Evolutionary conservation across 2,329 filamentous ascomycete genomes (phyloP), one percentile per base, ranked within the genome.

Genomic region (Pestalotiopsis sp.): DNA sequence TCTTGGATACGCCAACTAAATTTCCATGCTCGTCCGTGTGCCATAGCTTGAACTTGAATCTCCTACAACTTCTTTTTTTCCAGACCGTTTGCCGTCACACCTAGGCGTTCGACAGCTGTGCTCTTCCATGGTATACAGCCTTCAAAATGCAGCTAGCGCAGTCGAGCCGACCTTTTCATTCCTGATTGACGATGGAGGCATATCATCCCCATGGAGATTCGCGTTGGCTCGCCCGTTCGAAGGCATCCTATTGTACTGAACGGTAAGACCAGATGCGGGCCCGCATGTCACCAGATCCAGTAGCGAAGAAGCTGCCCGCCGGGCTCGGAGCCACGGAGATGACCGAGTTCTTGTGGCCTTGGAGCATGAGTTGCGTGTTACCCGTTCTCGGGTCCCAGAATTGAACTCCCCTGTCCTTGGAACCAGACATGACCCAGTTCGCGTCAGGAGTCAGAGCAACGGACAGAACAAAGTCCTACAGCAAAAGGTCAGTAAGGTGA

Each of bases 301-400:
- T 99, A 56, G 96, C 96, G 79, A 99, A 99, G 78, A 94, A 91
- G 72, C 91, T 90, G 69, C 94, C 95, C 45, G 89, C 91, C 17
- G 96, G 96, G 81, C 94, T 97, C 25, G 96, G 96, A 1, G 96
- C 95, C 66, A 99, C 96, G 2, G 95, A 98, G 76, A 98, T 98
- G 75, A 99, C 96, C 12, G 94, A 97, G 82, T 98, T 98, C 87
- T 98, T 98, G 80, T 99, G 96, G 31, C 96, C 96, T 81, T 98
- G 96, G 71, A 99, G 88, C 96, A 98, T 98, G 79, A 99, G 92
- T 82, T 98, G 95, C 1, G 95, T 97, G 73, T 93, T 92, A 45
- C 95, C 96, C 23, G 94, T 98, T 75, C 92, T 89, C 23, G 96
- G 95, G 78, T 99, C 95, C 96, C 96, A 99, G 86, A 99, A 98